phyloP scores from a whole-genome alignment of 2,329 filamentous ascomycete species.

The Aspergillus ochraceus region DNA sequence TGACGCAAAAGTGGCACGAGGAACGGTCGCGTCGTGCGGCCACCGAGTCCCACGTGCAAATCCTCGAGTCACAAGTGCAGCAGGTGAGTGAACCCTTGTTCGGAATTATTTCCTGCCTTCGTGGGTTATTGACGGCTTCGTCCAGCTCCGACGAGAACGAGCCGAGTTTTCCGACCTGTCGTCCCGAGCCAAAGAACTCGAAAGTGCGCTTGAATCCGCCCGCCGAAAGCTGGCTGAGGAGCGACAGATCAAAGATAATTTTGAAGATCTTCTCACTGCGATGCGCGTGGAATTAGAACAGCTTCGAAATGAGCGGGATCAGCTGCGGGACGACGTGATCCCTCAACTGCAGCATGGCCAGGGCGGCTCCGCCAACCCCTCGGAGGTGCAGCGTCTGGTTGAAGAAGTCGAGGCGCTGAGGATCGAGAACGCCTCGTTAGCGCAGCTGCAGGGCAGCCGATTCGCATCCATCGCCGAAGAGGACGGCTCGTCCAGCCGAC shows the following conservation, averaged over 20 bases:
- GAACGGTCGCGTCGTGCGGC: slow-evolving; percentile 74
- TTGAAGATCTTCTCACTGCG: slow-evolving; percentile 85
- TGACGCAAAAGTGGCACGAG: slow-evolving; percentile 83
- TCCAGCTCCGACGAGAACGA: slow-evolving; percentile 51
- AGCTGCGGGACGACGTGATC: slow-evolving; percentile 79
- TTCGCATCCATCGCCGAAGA: slow-evolving; percentile 66
- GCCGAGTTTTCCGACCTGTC: slow-evolving; percentile 47
- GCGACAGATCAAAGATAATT: slow-evolving; percentile 83
- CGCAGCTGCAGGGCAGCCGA: slow-evolving; percentile 49
- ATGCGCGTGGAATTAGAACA: slow-evolving; percentile 80
- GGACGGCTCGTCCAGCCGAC: slow-evolving; percentile 43
- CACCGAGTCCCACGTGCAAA: slow-evolving; percentile 80
- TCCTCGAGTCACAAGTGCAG: slow-evolving; percentile 75
- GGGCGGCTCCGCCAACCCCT: slow-evolving; percentile 32
- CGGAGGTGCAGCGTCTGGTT: slow-evolving; percentile 70
- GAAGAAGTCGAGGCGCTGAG: slow-evolving; percentile 75
- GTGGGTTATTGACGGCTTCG: slow-evolving; percentile 5
- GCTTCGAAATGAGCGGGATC: slow-evolving; percentile 81
- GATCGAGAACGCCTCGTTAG: slow-evolving; percentile 45
- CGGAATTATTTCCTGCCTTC: neutral
- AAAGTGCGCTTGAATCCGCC: slow-evolving; percentile 77
- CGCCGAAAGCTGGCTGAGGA: slow-evolving; percentile 81
- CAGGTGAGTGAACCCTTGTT: slow-evolving; percentile 47
- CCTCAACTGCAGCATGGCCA: slow-evolving; percentile 72
- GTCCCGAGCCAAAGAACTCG: slow-evolving; percentile 73